Percentiles rank a stretch among this genome's conserved stretches.
phyloP scores from a whole-genome alignment of 805 yeast genomes.

The Kazachstania psychrophila region DNA sequence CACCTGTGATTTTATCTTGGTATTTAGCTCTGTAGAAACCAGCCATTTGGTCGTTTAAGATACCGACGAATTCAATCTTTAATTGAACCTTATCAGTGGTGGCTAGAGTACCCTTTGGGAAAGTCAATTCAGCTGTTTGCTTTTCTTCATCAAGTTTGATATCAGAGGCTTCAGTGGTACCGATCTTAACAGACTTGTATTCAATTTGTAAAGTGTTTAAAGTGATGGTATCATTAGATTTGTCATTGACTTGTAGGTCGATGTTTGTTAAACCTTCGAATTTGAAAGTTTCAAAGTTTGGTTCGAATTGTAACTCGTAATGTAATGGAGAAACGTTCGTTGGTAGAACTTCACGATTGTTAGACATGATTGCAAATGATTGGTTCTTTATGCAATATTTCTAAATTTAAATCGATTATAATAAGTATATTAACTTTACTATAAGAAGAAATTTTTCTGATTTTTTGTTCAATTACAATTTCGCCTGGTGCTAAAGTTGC shows the following conservation, averaged over 20 bases:
- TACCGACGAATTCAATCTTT: constrained; percentile 48
- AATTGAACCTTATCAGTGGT: constrained; percentile 33
- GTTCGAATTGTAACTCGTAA: constrained; percentile 59
- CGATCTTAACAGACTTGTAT: constrained; percentile 40
- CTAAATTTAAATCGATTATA: no score
- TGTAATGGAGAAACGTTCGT: constrained; percentile 58
- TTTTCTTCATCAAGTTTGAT: constrained; percentile 39
- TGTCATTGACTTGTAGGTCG: constrained; percentile 44
- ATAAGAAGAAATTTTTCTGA: no score
- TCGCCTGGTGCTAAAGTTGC: no score
- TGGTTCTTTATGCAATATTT: no score
- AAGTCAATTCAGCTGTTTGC: constrained; percentile 55
- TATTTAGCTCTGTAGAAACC: constrained; percentile 65
- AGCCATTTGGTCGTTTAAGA: constrained; percentile 57
- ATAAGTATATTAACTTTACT: no score
- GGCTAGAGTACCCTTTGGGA: constrained; percentile 35
- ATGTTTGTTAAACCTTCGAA: constrained; percentile 48
- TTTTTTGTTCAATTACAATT: no score
- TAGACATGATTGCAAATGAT: constrained; percentile 5
- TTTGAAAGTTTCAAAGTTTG: constrained; percentile 48
- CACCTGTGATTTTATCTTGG: constrained; percentile 34
- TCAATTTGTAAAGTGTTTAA: constrained; percentile 61
- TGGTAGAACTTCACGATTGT: constrained; percentile 42
- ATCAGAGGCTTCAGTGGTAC: constrained; percentile 32
- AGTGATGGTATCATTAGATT: constrained; percentile 35